phyloP scores from a whole-genome alignment of 345 rosid species.

The Conringia planisiliqua region DNA sequence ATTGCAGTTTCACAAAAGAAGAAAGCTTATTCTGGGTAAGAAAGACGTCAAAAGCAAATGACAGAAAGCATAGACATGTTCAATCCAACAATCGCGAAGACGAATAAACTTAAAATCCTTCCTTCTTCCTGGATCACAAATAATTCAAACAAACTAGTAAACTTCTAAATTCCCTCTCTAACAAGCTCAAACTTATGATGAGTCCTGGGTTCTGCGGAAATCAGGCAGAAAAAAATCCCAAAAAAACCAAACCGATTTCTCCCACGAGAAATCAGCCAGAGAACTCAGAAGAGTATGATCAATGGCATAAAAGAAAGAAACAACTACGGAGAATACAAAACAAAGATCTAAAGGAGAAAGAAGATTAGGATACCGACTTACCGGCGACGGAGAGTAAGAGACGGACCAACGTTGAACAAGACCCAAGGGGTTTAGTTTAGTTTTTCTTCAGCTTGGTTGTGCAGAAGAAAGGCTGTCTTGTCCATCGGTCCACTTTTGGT shows the following conservation, averaged over 20 bases:
- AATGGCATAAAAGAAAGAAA: not conserved
- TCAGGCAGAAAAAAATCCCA: not conserved
- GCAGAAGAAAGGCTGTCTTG: not conserved
- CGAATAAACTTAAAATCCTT: too few species aligned
- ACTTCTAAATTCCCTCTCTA: not conserved
- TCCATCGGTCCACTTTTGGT: not conserved
- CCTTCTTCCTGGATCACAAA: not conserved
- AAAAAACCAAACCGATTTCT: not conserved
- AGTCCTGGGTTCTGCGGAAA: not conserved
- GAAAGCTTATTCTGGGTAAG: not conserved
- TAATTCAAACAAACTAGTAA: not conserved
- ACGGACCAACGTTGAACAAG: not conserved
- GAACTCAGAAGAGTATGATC: not conserved
- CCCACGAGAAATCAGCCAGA: not conserved
- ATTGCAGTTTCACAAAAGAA: not conserved
- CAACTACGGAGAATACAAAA: not conserved
- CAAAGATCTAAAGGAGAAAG: not conserved
- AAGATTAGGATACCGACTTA: not conserved
- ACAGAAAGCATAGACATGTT: not conserved
- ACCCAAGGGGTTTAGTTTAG: not conserved
- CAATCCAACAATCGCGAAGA: not conserved
- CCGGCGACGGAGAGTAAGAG: not conserved
- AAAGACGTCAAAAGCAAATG: not conserved
- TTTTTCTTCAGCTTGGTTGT: not conserved
- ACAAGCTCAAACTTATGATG: not conserved